These are phyloP conservation scores for Yarrowia bubula DNA, from an alignment of 805 yeast species.

Conservation along the genomic window DNA sequence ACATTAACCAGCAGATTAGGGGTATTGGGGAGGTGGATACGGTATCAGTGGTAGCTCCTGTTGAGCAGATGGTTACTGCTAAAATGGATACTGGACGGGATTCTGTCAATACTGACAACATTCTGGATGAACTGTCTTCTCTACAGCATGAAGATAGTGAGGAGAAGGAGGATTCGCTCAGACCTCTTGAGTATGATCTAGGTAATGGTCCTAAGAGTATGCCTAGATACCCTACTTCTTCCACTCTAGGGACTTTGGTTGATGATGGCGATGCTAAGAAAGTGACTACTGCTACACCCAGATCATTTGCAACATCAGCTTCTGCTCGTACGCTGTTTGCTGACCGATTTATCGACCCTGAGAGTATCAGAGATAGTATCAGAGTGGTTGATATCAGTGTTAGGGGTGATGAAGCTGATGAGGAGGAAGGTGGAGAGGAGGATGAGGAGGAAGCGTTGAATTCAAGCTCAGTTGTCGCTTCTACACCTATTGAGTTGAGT, in stretches of 20 bases:
- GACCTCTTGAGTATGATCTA: slow-evolving; percentile 10
- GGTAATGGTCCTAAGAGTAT: neutral
- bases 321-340: slow-evolving; percentile 16
- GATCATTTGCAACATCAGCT: slow-evolving; percentile 17
- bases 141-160: neutral
- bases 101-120: slow-evolving; percentile 1
- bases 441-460: neutral
- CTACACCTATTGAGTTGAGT: slow-evolving; percentile 11
- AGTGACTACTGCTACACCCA: neutral
- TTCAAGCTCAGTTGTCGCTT: slow-evolving; percentile 5
- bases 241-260: slow-evolving; percentile 21
- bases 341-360: slow-evolving; percentile 19
- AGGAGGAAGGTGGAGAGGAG: neutral
- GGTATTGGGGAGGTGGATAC: neutral
- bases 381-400: slow-evolving; percentile 16
- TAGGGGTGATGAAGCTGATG: neutral
- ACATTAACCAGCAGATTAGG: slow-evolving; percentile 11
- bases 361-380: slow-evolving; percentile 10
- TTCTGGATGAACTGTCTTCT: slow-evolving; percentile 3
- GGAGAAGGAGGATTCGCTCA: neutral
- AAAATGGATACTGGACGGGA: neutral
- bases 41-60: neutral
- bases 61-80: slow-evolving; percentile 3
- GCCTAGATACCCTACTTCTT: slow-evolving; percentile 5
- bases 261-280: neutral